Evolutionary conservation across 495 filamentous ascomycete species (phyloP).

Genomic region (Penicillium turbatum): DNA sequence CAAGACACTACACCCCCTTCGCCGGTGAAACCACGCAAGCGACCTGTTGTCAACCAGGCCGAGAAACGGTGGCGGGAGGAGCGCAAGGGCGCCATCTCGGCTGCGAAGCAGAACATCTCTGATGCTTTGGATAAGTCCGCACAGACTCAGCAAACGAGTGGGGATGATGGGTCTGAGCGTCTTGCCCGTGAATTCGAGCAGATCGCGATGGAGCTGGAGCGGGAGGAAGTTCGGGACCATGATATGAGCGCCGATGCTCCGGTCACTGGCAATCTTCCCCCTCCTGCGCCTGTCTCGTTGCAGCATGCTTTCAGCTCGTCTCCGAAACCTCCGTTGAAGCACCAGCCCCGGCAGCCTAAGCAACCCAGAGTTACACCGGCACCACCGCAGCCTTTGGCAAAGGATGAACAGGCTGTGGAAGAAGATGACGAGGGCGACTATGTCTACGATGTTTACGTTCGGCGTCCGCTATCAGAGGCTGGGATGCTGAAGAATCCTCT

Average conservation of each 20-base stretch:
- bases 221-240: conserved; percentile 12
- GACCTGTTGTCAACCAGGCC: conserved; percentile 44
- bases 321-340: conserved; percentile 35
- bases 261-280: neutral
- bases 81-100: conserved; percentile 34
- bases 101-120: conserved; percentile 39
- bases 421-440: conserved; percentile 51
- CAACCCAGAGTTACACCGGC: conserved; percentile 20
- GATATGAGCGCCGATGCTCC: conserved; percentile 18
- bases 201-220: conserved; percentile 44
- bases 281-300: neutral
- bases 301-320: conserved; percentile 5
- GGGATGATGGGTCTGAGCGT: conserved; percentile 43
- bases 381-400: conserved; percentile 1
- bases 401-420: conserved; percentile 11
- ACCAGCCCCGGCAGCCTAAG: conserved; percentile 35
- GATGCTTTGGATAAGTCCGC: conserved; percentile 34
- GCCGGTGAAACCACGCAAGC: conserved; percentile 29
- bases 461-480: conserved; percentile 34
- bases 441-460: conserved; percentile 62
- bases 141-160: conserved; percentile 30
- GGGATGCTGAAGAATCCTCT: conserved; percentile 33
- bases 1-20: neutral
- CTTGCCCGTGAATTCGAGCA: conserved; percentile 45
- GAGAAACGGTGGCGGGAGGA: conserved; percentile 43